Base-by-base conservation (phyloP, 129 eudicot species). In the Heracleum sosnowskyi region DNA sequence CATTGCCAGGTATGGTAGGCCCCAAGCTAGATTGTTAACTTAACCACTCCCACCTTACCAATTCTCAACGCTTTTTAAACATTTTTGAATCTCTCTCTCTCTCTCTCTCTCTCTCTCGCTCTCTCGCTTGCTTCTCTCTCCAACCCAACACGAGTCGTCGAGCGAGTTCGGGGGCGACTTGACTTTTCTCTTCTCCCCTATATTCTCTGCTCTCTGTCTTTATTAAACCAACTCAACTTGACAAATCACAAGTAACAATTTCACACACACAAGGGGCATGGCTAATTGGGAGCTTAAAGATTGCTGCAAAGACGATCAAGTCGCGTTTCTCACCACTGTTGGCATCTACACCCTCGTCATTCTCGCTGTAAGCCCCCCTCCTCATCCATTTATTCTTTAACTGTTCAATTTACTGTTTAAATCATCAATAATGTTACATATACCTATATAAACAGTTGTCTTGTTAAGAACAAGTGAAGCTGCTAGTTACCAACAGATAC, bases 201-300 rank as follows among this genome's bases (percentile, higher is more conserved):
- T 37, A 70, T 36, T 70, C 74, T 36, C 74, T 37, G 6, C 13
- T 8, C 45, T 1, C 6, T 16, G 41, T 70, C n/a, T 36, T 20
- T 35, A 24, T 18, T 15, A 51, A 51, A 51, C 60, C 60, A 51
- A n/a, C 35, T 63, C 69, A n/a, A n/a, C 35, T 11, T 63, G 1
- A n/a, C 71, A 28, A 34, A 9, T 24, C 13, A 0, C 12, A 6
- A 6, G 17, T 66, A 11, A 28, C 72, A 31, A 66, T 3, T 66
- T 8, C 10, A 26, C 17, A 31, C 2, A 2, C 4, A 31, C 15
- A 37, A 66, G 20, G 20, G 9, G 64, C 28, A 77, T 85, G 82
- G 85, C 98, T 47, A 92, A 96, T 77, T 96, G 99, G 99, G 99
- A 90, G 86, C 88, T 96, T 74, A 87, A 81, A 82, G 64, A 82